Conservation (phyloP, 108 stramenopile genomes). For the Fistulifera solaris region DNA sequence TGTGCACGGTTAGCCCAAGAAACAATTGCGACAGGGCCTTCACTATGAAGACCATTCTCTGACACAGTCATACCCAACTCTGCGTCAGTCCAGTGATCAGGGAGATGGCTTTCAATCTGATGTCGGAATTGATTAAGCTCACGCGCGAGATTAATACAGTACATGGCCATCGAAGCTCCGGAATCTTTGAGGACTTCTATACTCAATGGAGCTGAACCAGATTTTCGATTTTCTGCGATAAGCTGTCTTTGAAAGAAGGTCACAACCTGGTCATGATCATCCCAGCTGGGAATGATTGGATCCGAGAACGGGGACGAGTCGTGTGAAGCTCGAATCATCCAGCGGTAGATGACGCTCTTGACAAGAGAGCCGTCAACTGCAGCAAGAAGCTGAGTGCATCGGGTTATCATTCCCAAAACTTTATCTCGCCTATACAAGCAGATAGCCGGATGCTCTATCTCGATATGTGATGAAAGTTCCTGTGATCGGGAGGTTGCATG, state of each 20-base stretch:
- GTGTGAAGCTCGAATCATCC: constrained; percentile 79
- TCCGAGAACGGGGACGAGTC: constrained; percentile 51
- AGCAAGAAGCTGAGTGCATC: constrained; percentile 39
- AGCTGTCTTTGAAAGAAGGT: constrained; percentile 78
- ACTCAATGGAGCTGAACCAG: constrained; percentile 28
- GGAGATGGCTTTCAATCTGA: constrained; percentile 37
- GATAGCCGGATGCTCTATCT: constrained; percentile 38
- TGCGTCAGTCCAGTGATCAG: constrained; percentile 52
- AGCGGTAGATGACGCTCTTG: constrained; percentile 64
- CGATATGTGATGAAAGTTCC: too few species aligned
- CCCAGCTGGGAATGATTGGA: constrained; percentile 81
- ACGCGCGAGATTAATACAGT: constrained; percentile 61
- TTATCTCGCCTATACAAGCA: constrained; percentile 65
- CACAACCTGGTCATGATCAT: constrained; percentile 45
- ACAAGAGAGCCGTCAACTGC: constrained; percentile 39
- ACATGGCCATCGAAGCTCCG: constrained; percentile 48
- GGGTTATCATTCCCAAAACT: constrained; percentile 51
- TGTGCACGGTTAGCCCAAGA: constrained; percentile 59
- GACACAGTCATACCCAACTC: constrained; percentile 41
- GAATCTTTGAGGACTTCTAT: constrained; percentile 77
- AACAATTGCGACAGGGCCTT: constrained; percentile 30
- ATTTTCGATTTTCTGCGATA: constrained; percentile 63
- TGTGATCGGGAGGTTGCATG: background rate
- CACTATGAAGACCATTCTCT: constrained; percentile 28
- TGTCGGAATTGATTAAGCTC: constrained; percentile 43